phyloP scores from a whole-genome alignment of 352 stramenopile genomes.

The Pythium brassicae region DNA sequence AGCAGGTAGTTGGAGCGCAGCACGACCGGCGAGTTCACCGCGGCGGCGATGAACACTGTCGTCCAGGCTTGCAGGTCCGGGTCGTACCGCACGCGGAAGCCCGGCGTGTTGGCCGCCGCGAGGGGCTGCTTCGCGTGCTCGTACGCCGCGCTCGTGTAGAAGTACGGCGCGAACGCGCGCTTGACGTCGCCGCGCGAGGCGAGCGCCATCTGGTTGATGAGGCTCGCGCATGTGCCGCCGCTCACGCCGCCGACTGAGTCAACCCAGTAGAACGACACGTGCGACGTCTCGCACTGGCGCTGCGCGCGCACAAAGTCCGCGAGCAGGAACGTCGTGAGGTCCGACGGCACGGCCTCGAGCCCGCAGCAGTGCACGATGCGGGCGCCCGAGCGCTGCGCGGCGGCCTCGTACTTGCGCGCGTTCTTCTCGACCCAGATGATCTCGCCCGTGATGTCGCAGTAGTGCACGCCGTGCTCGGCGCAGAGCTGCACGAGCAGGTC shows the following conservation, averaged over 20 bases:
- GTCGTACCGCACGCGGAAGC: constrained; percentile 37
- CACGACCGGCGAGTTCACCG: constrained; percentile 75
- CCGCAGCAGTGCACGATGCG: constrained; percentile 81
- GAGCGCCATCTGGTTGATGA: constrained; percentile 24
- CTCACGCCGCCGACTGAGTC: constrained; percentile 24
- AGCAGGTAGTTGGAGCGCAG: constrained; percentile 57
- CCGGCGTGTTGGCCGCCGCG: constrained; percentile 15
- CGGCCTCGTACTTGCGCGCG: constrained; percentile 43
- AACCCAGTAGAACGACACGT: constrained; percentile 31
- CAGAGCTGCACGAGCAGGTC: constrained; percentile 69
- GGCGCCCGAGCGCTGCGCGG: constrained; percentile 54
- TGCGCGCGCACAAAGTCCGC: constrained; percentile 42
- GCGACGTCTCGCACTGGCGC: constrained; percentile 13
- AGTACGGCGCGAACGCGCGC: constrained; percentile 28
- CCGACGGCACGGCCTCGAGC: constrained; percentile 79
- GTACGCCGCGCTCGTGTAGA: constrained; percentile 26
- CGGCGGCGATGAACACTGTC: constrained; percentile 59
- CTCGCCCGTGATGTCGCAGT: constrained; percentile 90
- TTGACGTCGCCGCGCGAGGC: constrained; percentile 10
- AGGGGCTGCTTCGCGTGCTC: constrained; percentile 18
- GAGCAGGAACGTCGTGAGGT: constrained; percentile 61
- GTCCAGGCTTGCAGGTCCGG: constrained; percentile 42
- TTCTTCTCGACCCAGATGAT: constrained; percentile 72
- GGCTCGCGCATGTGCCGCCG: constrained; percentile 42
- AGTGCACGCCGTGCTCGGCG: constrained; percentile 82